A percentile compares a stretch with the other conserved stretches of the same genome.
Evolutionary conservation across 1,284 basidiomycete genomes (phyloP).

Genomic region (Pholiota adiposa): DNA sequence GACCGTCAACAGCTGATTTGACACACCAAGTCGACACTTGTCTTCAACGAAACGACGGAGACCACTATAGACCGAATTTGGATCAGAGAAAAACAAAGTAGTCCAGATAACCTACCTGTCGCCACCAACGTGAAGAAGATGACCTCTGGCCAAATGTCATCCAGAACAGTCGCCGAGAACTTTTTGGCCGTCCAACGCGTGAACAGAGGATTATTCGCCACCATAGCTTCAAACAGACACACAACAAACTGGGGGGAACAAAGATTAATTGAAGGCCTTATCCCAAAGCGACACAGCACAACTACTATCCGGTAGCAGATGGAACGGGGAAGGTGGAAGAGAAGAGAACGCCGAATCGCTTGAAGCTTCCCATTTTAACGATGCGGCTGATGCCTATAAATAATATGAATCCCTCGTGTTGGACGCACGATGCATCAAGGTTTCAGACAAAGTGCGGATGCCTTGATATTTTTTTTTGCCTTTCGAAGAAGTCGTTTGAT

Average conservation of each 20-base stretch:
- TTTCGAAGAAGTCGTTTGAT: too few relatives aligned
- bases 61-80: slow-evolving; percentile 44
- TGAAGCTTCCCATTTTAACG: neutral
- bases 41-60: slow-evolving; percentile 50
- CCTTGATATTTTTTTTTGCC: too few relatives aligned
- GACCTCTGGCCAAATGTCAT: slow-evolving; percentile 65
- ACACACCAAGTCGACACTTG: slow-evolving; percentile 45
- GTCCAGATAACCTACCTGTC: slow-evolving; percentile 50
- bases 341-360: neutral
- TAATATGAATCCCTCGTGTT: slow-evolving; percentile 1
- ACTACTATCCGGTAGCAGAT: neutral
- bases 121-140: slow-evolving; percentile 56
- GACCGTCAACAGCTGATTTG: slow-evolving; percentile 56
- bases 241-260: neutral
- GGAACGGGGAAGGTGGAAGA: neutral
- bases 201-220: slow-evolving; percentile 48
- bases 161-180: slow-evolving; percentile 62
- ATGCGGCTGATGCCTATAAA: neutral
- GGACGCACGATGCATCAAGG: neutral
- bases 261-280: neutral
- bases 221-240: slow-evolving; percentile 33
- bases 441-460: neutral
- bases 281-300: neutral
- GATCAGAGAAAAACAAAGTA: neutral
- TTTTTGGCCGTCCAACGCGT: slow-evolving; percentile 51